Percentiles rank a stretch among this genome's conserved stretches.
Evolutionary conservation across 1,284 basidiomycete species (phyloP).

Genomic region (Ustilago bromivora): DNA sequence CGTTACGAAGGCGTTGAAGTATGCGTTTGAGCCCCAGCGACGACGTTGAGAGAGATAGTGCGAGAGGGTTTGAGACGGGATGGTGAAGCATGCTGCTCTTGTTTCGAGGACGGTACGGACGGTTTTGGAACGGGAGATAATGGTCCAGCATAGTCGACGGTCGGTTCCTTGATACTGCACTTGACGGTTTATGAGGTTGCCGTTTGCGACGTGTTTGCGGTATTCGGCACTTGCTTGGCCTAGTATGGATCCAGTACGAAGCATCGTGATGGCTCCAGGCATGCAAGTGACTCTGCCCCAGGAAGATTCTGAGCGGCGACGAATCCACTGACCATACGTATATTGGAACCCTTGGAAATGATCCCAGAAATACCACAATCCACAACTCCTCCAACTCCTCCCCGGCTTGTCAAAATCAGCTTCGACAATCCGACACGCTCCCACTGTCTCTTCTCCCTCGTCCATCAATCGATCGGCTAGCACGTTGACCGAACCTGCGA

Average conservation of each 20-base stretch:
- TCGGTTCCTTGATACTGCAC: slow-evolving; percentile 42
- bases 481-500: slow-evolving; percentile 27
- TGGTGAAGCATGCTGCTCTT: slow-evolving; percentile 37
- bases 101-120: slow-evolving; percentile 40
- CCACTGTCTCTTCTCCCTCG: slow-evolving; percentile 34
- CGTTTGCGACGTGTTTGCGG: slow-evolving; percentile 27
- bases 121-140: slow-evolving; percentile 35
- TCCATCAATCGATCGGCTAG: slow-evolving; percentile 30
- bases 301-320: slow-evolving; percentile 27
- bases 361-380: slow-evolving; percentile 38
- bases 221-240: slow-evolving; percentile 34
- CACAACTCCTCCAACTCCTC: slow-evolving; percentile 17
- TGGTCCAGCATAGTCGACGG: slow-evolving; percentile 34
- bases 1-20: slow-evolving; percentile 37
- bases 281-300: slow-evolving; percentile 42
- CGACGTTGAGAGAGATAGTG: slow-evolving; percentile 43
- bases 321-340: slow-evolving; percentile 40
- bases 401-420: slow-evolving; percentile 29
- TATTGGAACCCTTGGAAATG: slow-evolving; percentile 44
- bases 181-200: slow-evolving; percentile 32
- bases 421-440: slow-evolving; percentile 36
- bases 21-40: slow-evolving; percentile 41
- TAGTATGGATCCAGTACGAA: slow-evolving; percentile 28
- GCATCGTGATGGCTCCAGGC: slow-evolving; percentile 39
- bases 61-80: slow-evolving; percentile 30